Percentiles rank a stretch among this genome's conserved stretches.
Conservation (phyloP, 371 early-diverging fungal genomes). For the Basidiobolus heterosporus region DNA sequence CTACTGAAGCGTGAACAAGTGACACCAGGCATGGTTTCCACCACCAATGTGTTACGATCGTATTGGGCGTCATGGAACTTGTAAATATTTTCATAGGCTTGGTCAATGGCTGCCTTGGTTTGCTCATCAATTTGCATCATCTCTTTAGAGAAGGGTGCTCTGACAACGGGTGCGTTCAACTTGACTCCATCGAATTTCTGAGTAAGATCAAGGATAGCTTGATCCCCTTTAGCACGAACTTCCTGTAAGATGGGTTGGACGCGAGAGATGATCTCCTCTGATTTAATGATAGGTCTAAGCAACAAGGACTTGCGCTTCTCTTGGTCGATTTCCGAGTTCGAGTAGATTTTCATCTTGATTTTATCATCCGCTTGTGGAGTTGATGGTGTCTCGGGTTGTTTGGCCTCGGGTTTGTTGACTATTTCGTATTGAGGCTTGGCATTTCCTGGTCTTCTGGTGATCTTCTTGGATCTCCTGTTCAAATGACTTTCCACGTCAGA, state of each 20-base stretch:
- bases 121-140: slow-evolving; percentile 41
- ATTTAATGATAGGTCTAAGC: slow-evolving; percentile 80
- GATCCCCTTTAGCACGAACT: slow-evolving; percentile 72
- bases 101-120: slow-evolving; percentile 77
- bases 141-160: slow-evolving; percentile 68
- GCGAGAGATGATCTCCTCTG: slow-evolving; percentile 61
- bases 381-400: slow-evolving; percentile 3
- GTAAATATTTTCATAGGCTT: slow-evolving; percentile 80
- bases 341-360: slow-evolving; percentile 47
- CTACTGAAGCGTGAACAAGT: slow-evolving; percentile 78
- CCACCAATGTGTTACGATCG: slow-evolving; percentile 33
- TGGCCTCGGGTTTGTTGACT: slow-evolving; percentile 1
- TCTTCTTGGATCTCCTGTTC: slow-evolving; percentile 64
- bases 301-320: slow-evolving; percentile 43
- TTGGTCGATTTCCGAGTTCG: slow-evolving; percentile 19
- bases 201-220: slow-evolving; percentile 67
- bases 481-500: slow-evolving; percentile 75
- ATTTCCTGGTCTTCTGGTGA: slow-evolving; percentile 82
- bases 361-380: slow-evolving; percentile 17
- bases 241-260: slow-evolving; percentile 82
- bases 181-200: slow-evolving; percentile 79
- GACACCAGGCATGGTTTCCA: slow-evolving; percentile 95
- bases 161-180: slow-evolving; percentile 44
- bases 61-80: slow-evolving; percentile 91
- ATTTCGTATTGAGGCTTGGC: slow-evolving; percentile 63